phyloP scores from a whole-genome alignment of 257 asterid species.

The Plantago elongata region DNA sequence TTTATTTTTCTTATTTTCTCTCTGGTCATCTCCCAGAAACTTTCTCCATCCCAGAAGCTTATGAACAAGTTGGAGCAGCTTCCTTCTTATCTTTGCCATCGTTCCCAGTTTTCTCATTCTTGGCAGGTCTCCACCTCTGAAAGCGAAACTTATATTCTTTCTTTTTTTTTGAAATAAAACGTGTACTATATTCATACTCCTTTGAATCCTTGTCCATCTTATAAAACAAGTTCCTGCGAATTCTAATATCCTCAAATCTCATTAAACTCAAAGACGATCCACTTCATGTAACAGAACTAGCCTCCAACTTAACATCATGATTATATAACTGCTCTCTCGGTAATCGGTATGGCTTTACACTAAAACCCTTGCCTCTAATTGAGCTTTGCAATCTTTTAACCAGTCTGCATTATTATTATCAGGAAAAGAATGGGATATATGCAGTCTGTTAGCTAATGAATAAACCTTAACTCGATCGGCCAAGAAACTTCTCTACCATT shows the following conservation, averaged over 20 bases:
- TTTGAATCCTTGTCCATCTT: slow-evolving; percentile 75
- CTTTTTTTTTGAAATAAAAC: too few species aligned
- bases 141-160: slow-evolving; percentile 61
- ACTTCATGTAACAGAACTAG: slow-evolving; percentile 18
- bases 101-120: slow-evolving; percentile 28
- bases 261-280: slow-evolving; percentile 41
- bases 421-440: slow-evolving; percentile 51
- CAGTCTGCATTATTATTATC: slow-evolving; percentile 19
- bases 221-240: slow-evolving; percentile 66
- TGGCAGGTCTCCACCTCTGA: slow-evolving; percentile 51
- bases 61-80: slow-evolving; percentile 17
- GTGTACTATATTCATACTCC: too few species aligned
- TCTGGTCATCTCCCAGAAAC: slow-evolving; percentile 15
- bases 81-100: slow-evolving; percentile 29
- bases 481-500: slow-evolving; percentile 12
- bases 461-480: slow-evolving; percentile 22
- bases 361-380: slow-evolving; percentile 27
- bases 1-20: slow-evolving; percentile 29
- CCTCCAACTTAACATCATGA: slow-evolving; percentile 7
- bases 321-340: slow-evolving; percentile 20
- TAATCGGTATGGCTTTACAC: slow-evolving; percentile 14
- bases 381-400: slow-evolving; percentile 41
- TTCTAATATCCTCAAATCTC: slow-evolving; percentile 74
- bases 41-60: slow-evolving; percentile 19
- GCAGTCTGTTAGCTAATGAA: slow-evolving; percentile 30